These are phyloP conservation scores for Pseudogymnoascus sp. DNA, from an alignment of 2,329 filamentous ascomycete genomes.

Conservation along the genomic window DNA sequence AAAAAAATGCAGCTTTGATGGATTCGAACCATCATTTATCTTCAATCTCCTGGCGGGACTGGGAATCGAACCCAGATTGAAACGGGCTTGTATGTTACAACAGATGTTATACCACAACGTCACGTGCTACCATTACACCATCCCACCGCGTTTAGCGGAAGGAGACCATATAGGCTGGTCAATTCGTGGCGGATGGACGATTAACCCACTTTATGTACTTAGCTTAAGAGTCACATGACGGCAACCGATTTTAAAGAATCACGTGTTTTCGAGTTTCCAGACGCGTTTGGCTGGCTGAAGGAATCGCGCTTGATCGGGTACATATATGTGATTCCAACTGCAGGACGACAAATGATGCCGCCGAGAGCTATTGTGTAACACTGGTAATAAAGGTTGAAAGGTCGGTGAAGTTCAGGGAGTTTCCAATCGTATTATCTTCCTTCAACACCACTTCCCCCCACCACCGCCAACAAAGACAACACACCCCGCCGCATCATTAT, in stretches of 20 bases:
- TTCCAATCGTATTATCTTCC: not conserved
- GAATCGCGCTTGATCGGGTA: not conserved
- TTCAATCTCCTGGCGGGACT: conserved; percentile 27
- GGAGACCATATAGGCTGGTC: conserved; percentile 1
- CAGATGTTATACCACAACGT: conserved; percentile 20
- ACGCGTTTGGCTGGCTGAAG: not conserved
- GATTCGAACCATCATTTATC: conserved; percentile 20
- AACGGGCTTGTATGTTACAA: conserved; percentile 21
- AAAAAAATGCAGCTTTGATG: conserved; percentile 17
- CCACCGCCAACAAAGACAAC: not conserved
- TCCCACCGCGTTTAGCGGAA: conserved; percentile 4
- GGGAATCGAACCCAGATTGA: conserved; percentile 31
- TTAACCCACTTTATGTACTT: not conserved
- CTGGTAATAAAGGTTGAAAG: not conserved
- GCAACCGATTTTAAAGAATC: not conserved
- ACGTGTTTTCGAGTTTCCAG: not conserved
- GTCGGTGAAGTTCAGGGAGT: not conserved
- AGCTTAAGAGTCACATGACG: not conserved
- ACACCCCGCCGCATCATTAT: not conserved
- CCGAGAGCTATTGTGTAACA: not conserved
- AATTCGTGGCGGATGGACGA: not conserved
- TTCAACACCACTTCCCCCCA: not conserved
- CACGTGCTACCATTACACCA: conserved; percentile 10
- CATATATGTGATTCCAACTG: not conserved
- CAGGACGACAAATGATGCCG: not conserved